phyloP scores from a whole-genome alignment of 2,329 filamentous ascomycete genomes.

The Polytolypa hystricis region DNA sequence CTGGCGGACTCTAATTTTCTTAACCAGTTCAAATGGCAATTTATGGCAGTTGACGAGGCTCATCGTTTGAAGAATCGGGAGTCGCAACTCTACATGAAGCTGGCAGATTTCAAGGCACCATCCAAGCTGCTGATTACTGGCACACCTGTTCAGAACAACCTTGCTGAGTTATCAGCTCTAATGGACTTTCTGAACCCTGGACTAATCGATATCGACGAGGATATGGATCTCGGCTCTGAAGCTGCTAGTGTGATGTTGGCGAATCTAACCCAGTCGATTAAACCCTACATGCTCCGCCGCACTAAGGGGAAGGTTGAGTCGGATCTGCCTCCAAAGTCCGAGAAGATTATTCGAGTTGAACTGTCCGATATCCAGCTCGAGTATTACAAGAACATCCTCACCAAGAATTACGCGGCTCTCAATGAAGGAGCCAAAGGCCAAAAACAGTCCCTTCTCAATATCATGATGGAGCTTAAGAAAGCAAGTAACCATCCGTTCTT shows the following conservation, averaged over 20 bases:
- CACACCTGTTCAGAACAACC: conserved; percentile 93
- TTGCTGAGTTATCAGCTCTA: conserved; percentile 81
- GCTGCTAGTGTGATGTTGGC: conserved; percentile 80
- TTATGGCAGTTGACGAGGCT: conserved; percentile 89
- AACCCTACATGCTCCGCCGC: conserved; percentile 86
- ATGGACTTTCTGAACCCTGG: conserved; percentile 98
- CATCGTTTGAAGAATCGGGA: conserved; percentile 95
- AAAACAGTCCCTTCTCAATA: conserved; percentile 90
- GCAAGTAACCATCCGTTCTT: conserved; percentile 98
- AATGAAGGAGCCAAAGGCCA: conserved; percentile 83
- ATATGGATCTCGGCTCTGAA: conserved; percentile 71
- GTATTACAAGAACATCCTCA: conserved; percentile 98
- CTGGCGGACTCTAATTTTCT: conserved; percentile 75
- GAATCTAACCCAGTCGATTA: conserved; percentile 73
- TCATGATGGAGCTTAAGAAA: conserved; percentile 99
- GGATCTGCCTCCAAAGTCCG: conserved; percentile 89
- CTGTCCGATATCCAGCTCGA: conserved; percentile 92
- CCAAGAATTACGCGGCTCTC: conserved; percentile 86
- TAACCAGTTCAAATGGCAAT: conserved; percentile 91
- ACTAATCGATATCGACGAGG: conserved; percentile 77
- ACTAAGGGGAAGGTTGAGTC: conserved; percentile 98
- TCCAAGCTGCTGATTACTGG: conserved; percentile 90
- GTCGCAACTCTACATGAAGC: conserved; percentile 78
- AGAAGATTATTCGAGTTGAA: conserved; percentile 98
- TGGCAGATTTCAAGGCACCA: conserved; percentile 76